A percentile compares a stretch with the other conserved stretches of the same genome.
phyloP scores from a whole-genome alignment of 257 asterid genomes.

The Mentha longifolia region DNA sequence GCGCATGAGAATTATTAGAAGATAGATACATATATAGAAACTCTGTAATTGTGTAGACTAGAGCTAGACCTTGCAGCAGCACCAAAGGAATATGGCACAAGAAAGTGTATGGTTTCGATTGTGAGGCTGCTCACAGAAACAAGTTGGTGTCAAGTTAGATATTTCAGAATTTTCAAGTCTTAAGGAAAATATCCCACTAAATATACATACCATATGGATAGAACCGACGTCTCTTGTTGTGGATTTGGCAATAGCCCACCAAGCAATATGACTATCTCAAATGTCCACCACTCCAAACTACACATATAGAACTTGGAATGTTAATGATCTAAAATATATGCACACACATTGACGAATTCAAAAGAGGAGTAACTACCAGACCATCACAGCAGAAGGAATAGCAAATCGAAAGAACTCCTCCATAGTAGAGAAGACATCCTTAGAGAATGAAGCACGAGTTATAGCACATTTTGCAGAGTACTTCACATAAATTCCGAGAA shows the following conservation, averaged over 20 bases:
- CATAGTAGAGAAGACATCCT: conserved; percentile 36
- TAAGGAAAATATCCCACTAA: background rate
- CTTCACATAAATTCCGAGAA: conserved; percentile 41
- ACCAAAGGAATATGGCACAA: conserved; percentile 62
- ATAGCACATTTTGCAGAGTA: conserved; percentile 41
- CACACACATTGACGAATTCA: background rate
- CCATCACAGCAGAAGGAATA: conserved; percentile 51
- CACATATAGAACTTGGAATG: background rate
- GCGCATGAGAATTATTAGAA: background rate
- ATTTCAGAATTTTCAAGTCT: background rate
- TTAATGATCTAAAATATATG: background rate
- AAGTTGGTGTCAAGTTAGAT: conserved; percentile 1
- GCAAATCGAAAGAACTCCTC: conserved; percentile 49
- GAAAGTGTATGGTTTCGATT: conserved; percentile 58
- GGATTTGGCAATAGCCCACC: conserved; percentile 53
- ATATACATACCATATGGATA: conserved; percentile 47
- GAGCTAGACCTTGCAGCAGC: conserved; percentile 76
- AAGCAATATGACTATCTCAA: conserved; percentile 44
- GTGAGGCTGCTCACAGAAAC: conserved; percentile 54
- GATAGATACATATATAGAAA: background rate
- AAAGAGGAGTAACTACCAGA: conserved; percentile 40
- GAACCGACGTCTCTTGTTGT: conserved; percentile 47
- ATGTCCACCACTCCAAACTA: conserved; percentile 70
- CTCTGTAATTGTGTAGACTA: conserved; percentile 1
- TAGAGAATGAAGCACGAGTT: conserved; percentile 45